phyloP scores from a whole-genome alignment of 2,329 filamentous ascomycete genomes.

The Annulohypoxylon truncatum region DNA sequence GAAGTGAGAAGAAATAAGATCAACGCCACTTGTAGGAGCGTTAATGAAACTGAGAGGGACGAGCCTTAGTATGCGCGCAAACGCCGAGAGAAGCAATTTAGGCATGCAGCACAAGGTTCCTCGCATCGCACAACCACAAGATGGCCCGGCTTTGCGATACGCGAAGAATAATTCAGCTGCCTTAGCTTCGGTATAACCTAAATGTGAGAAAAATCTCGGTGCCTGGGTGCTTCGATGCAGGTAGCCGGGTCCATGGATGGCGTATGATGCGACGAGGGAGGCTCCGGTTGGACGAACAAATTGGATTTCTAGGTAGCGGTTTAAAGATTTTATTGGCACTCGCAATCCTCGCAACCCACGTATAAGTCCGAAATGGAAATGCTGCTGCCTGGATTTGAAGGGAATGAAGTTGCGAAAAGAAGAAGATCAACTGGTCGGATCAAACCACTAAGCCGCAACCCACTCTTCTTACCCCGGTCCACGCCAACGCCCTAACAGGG shows the following conservation, averaged over 20 bases:
- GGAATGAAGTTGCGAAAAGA: constrained; percentile 19
- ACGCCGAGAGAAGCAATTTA: constrained; percentile 1
- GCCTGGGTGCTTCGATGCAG: constrained; percentile 34
- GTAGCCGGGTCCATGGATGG: constrained; percentile 14
- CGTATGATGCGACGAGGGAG: neutral
- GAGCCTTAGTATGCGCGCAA: constrained; percentile 3
- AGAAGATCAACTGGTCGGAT: constrained; percentile 12
- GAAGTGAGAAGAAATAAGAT: constrained; percentile 1
- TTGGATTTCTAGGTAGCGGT: too few species aligned
- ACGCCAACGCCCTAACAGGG: neutral
- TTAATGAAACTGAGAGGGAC: constrained; percentile 1
- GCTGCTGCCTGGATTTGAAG: constrained; percentile 31
- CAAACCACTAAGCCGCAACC: neutral
- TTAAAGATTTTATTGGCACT: neutral
- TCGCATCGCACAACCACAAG: constrained; percentile 15
- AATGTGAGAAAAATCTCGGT: constrained; percentile 35
- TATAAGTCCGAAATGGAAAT: constrained; percentile 23
- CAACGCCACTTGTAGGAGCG: constrained; percentile 3
- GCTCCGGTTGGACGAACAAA: constrained; percentile 9
- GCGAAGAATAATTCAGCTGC: constrained; percentile 32
- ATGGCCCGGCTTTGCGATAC: constrained; percentile 4
- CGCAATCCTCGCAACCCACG: neutral
- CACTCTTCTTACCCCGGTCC: neutral
- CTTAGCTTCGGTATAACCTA: constrained; percentile 21
- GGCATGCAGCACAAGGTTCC: constrained; percentile 10